phyloP scores from a whole-genome alignment of 805 yeast species.

The Saccharomycopsis vini region DNA sequence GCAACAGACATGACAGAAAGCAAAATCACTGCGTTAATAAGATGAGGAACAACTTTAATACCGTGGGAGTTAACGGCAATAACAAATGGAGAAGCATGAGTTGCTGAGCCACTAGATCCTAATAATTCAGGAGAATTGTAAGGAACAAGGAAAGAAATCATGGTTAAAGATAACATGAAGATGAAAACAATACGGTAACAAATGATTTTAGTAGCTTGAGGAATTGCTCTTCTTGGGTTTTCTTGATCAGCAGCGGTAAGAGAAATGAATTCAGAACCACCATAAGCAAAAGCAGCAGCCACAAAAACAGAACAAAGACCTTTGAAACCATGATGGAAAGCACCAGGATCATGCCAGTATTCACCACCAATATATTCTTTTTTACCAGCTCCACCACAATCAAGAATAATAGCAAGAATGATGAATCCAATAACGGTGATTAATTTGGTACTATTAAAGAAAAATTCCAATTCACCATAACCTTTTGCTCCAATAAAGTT shows the following conservation, averaged over 20 bases:
- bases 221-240: slow-evolving; percentile 47
- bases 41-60: slow-evolving; percentile 48
- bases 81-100: slow-evolving; percentile 58
- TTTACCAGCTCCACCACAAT: slow-evolving; percentile 34
- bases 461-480: slow-evolving; percentile 56
- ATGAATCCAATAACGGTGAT: slow-evolving; percentile 52
- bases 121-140: slow-evolving; percentile 34
- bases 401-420: slow-evolving; percentile 40
- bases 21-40: slow-evolving; percentile 56
- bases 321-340: slow-evolving; percentile 44
- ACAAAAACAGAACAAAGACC: slow-evolving; percentile 47
- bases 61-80: slow-evolving; percentile 50
- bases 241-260: slow-evolving; percentile 50
- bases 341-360: slow-evolving; percentile 48
- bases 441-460: slow-evolving; percentile 58
- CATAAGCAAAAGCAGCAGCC: slow-evolving; percentile 51
- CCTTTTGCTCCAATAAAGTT: slow-evolving; percentile 48
- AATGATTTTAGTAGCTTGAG: slow-evolving; percentile 47
- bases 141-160: slow-evolving; percentile 49
- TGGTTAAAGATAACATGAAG: slow-evolving; percentile 38
- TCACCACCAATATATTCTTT: slow-evolving; percentile 41
- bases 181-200: slow-evolving; percentile 45
- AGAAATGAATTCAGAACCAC: slow-evolving; percentile 53
- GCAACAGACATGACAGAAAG: slow-evolving; percentile 52
- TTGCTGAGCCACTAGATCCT: slow-evolving; percentile 34